Conservation (phyloP, 73 alveolate species). For the Blepharisma japonicum region DNA sequence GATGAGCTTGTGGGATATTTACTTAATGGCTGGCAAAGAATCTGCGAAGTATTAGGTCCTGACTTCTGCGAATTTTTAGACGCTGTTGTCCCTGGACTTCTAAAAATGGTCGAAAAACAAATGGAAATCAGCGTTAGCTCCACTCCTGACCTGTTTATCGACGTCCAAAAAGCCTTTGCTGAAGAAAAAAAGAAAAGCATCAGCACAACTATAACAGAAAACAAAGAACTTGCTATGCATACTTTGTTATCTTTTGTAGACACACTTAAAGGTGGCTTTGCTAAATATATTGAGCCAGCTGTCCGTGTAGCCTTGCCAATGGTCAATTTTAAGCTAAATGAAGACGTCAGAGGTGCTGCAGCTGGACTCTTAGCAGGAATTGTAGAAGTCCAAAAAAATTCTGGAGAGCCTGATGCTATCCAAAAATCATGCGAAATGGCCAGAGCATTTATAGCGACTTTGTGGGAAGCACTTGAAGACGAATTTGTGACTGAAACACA, state of each 20-base stretch:
- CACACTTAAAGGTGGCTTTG: constrained; percentile 56
- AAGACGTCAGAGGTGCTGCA: constrained; percentile 53
- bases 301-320: constrained; percentile 41
- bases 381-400: constrained; percentile 37
- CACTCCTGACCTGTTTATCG: constrained; percentile 3
- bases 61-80: constrained; percentile 55
- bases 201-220: constrained; percentile 21
- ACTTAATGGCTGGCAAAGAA: constrained; percentile 68
- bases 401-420: not conserved
- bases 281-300: constrained; percentile 52
- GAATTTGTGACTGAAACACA: constrained; percentile 33
- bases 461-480: constrained; percentile 44
- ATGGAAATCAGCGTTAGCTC: constrained; percentile 46
- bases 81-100: constrained; percentile 50
- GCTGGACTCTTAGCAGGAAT: constrained; percentile 61
- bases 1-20: constrained; percentile 62
- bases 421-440: constrained; percentile 36
- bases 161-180: not conserved
- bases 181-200: not conserved
- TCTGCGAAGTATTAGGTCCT: constrained; percentile 47
- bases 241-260: constrained; percentile 48
- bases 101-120: constrained; percentile 51
- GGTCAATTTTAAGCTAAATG: constrained; percentile 44
- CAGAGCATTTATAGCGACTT: constrained; percentile 38
- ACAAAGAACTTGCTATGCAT: constrained; percentile 26